These are phyloP conservation scores for Gliomastix tumulicola DNA, from an alignment of 2,329 filamentous ascomycete species.

Conservation along the genomic window DNA sequence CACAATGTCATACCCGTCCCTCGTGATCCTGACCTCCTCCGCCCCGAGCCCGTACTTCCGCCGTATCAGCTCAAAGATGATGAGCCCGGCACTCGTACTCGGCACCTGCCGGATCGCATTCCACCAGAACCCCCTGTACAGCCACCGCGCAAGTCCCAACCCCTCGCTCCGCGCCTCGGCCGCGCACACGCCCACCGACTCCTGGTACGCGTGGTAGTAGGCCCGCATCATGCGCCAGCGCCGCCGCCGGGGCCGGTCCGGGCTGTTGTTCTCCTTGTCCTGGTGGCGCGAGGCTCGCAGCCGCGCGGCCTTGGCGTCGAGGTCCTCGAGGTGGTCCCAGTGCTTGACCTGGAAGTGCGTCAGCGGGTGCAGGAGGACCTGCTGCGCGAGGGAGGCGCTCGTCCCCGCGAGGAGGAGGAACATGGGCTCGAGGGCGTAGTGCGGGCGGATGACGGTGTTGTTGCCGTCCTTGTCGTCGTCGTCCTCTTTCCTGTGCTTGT, in stretches of 20 bases:
- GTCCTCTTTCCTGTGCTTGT: slow-evolving; percentile 11
- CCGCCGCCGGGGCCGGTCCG: slow-evolving; percentile 17
- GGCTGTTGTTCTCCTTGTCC: too few relatives aligned
- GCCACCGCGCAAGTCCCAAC: slow-evolving; percentile 51
- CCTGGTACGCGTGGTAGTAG: slow-evolving; percentile 65
- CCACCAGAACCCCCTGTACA: slow-evolving; percentile 68
- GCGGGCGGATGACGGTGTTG: slow-evolving; percentile 55
- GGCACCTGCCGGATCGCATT: slow-evolving; percentile 68
- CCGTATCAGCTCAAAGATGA: slow-evolving; percentile 71
- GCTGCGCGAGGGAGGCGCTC: slow-evolving; percentile 61
- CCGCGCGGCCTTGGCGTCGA: slow-evolving; percentile 54
- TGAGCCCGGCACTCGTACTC: slow-evolving; percentile 68
- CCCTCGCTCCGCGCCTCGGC: slow-evolving; percentile 49
- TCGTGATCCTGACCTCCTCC: slow-evolving; percentile 57
- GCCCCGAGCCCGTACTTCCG: slow-evolving; percentile 61
- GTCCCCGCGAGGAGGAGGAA: slow-evolving; percentile 66
- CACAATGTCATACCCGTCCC: slow-evolving; percentile 66
- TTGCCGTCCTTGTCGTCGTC: too few relatives aligned
- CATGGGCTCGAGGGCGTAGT: slow-evolving; percentile 67
- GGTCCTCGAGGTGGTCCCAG: slow-evolving; percentile 64
- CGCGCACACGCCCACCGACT: slow-evolving; percentile 56
- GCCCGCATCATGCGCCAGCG: slow-evolving; percentile 50
- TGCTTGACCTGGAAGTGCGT: slow-evolving; percentile 65
- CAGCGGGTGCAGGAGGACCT: slow-evolving; percentile 64
- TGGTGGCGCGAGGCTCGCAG: slow-evolving; percentile 25